Evolutionary conservation across 2,329 filamentous ascomycete species (phyloP).

Genomic region (Xylariomycetidae sp.): DNA sequence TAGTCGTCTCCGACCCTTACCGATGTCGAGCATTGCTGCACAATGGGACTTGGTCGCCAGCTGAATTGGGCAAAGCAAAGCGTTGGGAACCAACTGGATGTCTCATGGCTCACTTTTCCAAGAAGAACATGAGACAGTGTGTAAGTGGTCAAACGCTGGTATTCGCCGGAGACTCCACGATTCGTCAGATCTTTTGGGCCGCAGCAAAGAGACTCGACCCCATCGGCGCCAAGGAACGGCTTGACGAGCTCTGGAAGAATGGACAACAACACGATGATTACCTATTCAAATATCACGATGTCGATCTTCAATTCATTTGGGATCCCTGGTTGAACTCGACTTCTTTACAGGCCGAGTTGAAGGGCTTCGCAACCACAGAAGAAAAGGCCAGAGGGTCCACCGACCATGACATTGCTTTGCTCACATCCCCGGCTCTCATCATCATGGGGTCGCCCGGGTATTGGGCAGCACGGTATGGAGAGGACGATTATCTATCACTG

Average conservation of each 20-base stretch:
- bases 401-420: no score
- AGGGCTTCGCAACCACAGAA: slow-evolving; percentile 23
- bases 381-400: no score
- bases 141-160: slow-evolving; percentile 47
- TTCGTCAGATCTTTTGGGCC: slow-evolving; percentile 58
- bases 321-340: slow-evolving; percentile 58
- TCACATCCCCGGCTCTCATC: slow-evolving; percentile 42
- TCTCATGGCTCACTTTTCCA: slow-evolving; percentile 51
- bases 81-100: slow-evolving; percentile 59
- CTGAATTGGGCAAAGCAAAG: slow-evolving; percentile 11
- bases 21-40: slow-evolving; percentile 22
- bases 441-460: slow-evolving; percentile 50
- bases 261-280: slow-evolving; percentile 43
- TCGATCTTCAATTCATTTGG: slow-evolving; percentile 54
- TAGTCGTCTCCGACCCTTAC: slow-evolving; percentile 19
- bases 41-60: slow-evolving; percentile 20
- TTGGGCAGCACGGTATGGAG: slow-evolving; percentile 49
- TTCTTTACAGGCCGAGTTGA: slow-evolving; percentile 35
- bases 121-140: slow-evolving; percentile 48
- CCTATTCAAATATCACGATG: slow-evolving; percentile 37
- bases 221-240: no score
- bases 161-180: slow-evolving; percentile 57
- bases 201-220: slow-evolving; percentile 44
- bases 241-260: no score
- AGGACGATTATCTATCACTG: slow-evolving; percentile 36